A percentile compares a stretch with the other conserved stretches of the same genome.
phyloP scores from a whole-genome alignment of 176 grass and related monocot species.

The Stipa capillata region DNA sequence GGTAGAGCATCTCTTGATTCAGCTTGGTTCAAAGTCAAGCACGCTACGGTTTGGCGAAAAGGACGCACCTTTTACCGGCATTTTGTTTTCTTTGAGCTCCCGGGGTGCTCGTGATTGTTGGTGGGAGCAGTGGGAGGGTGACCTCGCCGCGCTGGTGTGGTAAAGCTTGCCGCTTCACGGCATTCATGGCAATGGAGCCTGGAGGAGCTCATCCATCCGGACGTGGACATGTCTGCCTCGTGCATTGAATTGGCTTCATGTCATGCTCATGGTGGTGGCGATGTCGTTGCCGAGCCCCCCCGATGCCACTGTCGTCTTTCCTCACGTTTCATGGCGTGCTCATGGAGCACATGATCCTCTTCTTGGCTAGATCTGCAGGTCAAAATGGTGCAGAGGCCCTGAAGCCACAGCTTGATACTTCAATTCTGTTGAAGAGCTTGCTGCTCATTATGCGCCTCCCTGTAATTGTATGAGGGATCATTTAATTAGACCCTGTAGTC shows the following conservation, averaged over 20 bases:
- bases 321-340: neutral
- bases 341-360: slow-evolving; percentile 20
- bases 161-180: neutral
- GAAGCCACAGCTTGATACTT: too few relatives aligned
- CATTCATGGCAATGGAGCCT: slow-evolving; percentile 20
- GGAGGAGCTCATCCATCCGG: slow-evolving; percentile 12
- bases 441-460: slow-evolving; percentile 42
- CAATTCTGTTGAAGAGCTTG: slow-evolving; percentile 26
- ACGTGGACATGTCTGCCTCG: slow-evolving; percentile 28
- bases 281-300: neutral
- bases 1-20: slow-evolving; percentile 24
- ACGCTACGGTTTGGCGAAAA: slow-evolving; percentile 23
- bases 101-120: slow-evolving; percentile 36
- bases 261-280: slow-evolving; percentile 11
- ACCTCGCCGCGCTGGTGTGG: neutral
- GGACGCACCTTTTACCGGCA: neutral
- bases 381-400: too few relatives aligned
- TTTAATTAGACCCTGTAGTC: slow-evolving; percentile 49
- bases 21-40: too few relatives aligned
- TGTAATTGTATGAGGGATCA: slow-evolving; percentile 28
- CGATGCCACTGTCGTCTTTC: neutral
- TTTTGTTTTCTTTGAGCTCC: slow-evolving; percentile 31
- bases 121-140: slow-evolving; percentile 25
- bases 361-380: slow-evolving; percentile 43
- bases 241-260: slow-evolving; percentile 36